Base-by-base conservation (phyloP, 257 asterid species). In the Solanum appendiculatum region DNA sequence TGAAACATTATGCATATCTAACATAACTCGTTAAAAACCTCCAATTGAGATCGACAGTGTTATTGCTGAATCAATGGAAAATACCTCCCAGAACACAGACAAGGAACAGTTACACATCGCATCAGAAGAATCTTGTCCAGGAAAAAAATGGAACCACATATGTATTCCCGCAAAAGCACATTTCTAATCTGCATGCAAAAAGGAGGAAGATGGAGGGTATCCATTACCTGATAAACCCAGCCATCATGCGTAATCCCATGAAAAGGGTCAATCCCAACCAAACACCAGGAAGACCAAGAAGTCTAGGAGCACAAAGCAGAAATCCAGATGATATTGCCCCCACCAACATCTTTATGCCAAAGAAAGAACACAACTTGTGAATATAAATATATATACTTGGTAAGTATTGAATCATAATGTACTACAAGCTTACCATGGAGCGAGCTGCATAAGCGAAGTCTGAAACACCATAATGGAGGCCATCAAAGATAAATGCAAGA, bases 381-480 rank as follows among this genome's bases (percentile, higher is more conserved):
- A 31, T 31, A 73, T 20, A 80, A 31, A 81, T 48, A 81, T 81
- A 10, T 48, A 48, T 48, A 31, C 46, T 48, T 81, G 85, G 31
- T 29, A 81, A 81, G 29, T 48, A 48, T 29, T 10, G 42, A 73
- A 40, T 16, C 84, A 66, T 25, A 63, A 82, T 20, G 73, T 83
- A 25, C 37, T 36, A 86, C 70, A 64, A 21, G 66, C 91, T 64
- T 86, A 96, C 99, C 99, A 95, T 96, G 64, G 99, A 95, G 87
- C 86, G 82, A 37, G 99, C 99, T 73, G 97, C 96, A 66, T 92
- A 95, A 85, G 93, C 93, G 72, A 96, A 96, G 90, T 96, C 99
- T 8, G 98, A 96, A 86, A 94, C 97, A 85, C 99, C 99, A 83
- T 93, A 94, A 88, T 94, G 96, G 81, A 95, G 98, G 84, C 98